Evolutionary conservation across 2,329 filamentous ascomycete species (phyloP).

Genomic region (Sclerotinia subarctica): DNA sequence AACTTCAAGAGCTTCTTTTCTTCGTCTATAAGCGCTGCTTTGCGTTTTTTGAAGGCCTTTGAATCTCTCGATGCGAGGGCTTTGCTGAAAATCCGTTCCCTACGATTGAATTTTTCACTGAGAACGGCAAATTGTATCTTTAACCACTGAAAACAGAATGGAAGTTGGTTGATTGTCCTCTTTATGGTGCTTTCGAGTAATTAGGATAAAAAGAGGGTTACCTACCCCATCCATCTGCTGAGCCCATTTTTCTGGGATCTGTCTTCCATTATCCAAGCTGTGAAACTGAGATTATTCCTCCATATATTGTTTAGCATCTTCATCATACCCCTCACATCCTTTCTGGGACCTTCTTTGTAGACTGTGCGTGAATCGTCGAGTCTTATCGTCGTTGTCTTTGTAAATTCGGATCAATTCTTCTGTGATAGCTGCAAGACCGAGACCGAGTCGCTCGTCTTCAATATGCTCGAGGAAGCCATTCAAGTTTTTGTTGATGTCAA

Average conservation of each 20-base stretch:
- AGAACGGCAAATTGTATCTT: not conserved
- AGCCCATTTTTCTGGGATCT: not conserved
- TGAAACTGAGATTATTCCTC: not conserved
- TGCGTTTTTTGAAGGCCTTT: not conserved
- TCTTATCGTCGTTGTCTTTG: not conserved
- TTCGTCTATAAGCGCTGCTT: not conserved
- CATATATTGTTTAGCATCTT: not conserved
- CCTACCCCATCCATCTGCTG: not conserved
- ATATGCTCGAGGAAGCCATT: constrained; percentile 1
- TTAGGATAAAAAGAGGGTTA: not conserved
- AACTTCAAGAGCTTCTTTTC: not conserved
- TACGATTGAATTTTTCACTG: not conserved
- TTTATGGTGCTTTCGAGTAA: rapidly evolving
- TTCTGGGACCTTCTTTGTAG: not conserved
- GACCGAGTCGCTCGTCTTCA: not conserved
- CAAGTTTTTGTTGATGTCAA: not conserved
- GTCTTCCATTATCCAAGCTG: constrained; percentile 4
- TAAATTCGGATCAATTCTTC: not conserved
- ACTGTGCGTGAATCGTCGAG: not conserved
- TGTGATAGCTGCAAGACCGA: not conserved
- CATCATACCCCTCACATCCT: not conserved
- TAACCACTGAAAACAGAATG: not conserved
- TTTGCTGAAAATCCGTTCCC: not conserved
- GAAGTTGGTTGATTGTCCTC: not conserved
- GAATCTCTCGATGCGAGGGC: not conserved